Evolutionary conservation across 2,329 filamentous ascomycete species (phyloP).

Genomic region (Clonostachys solani): DNA sequence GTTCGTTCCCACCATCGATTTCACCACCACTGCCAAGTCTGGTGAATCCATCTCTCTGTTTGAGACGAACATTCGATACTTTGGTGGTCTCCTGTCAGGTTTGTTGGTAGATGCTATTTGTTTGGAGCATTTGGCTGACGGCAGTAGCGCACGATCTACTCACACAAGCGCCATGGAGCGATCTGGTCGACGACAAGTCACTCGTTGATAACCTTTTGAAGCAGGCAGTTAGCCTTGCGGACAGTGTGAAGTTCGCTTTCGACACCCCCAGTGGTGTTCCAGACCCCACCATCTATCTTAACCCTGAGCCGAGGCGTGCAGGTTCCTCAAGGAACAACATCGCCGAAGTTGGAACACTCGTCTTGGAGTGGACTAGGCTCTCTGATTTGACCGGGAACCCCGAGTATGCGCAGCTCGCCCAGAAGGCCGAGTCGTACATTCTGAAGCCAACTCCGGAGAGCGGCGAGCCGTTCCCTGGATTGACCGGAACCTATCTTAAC

Average conservation of each 20-base stretch:
- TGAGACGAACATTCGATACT: constrained; percentile 86
- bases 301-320: constrained; percentile 40
- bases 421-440: constrained; percentile 67
- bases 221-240: constrained; percentile 66
- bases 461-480: constrained; percentile 68
- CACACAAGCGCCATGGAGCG: constrained; percentile 52
- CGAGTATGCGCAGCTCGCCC: constrained; percentile 61
- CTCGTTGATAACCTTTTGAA: constrained; percentile 56
- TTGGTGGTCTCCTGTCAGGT: constrained; percentile 77
- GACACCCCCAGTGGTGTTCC: constrained; percentile 73
- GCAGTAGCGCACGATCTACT: constrained; percentile 63
- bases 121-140: too few relatives aligned
- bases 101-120: background rate
- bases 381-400: constrained; percentile 68
- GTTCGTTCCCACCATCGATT: constrained; percentile 68
- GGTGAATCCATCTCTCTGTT: constrained; percentile 67
- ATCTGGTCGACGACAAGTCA: constrained; percentile 34
- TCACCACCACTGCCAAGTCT: constrained; percentile 44
- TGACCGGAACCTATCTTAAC: constrained; percentile 66
- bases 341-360: constrained; percentile 72
- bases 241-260: constrained; percentile 74
- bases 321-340: constrained; percentile 60
- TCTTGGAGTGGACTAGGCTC: constrained; percentile 80
- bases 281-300: constrained; percentile 62
- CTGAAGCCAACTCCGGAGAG: constrained; percentile 49